Conservation (phyloP, 1,139 yeast species). For the Martiniozyma asiatica region DNA sequence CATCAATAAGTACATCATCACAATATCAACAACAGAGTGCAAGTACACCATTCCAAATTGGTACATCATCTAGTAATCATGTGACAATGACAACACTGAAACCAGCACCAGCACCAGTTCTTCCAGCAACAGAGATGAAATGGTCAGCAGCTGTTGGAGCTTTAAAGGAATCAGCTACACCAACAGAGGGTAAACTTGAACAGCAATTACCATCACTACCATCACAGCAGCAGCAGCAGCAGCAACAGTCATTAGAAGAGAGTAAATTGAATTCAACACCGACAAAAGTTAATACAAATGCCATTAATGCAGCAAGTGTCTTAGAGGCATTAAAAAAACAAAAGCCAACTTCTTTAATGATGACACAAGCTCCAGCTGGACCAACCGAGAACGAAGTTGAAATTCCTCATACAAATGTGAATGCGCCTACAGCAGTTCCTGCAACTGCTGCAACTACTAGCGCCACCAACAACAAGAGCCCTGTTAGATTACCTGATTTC, state of each 20-base stretch:
- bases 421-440: conserved; percentile 14
- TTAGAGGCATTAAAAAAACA: conserved; percentile 23
- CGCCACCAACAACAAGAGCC: background rate
- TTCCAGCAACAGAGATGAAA: conserved; percentile 52
- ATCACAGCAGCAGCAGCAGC: conserved; percentile 2
- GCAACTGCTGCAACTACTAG: conserved; percentile 6
- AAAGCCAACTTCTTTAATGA: conserved; percentile 12
- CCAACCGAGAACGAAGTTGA: conserved; percentile 10
- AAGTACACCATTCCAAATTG: conserved; percentile 4
- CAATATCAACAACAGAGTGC: too few species aligned
- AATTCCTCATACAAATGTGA: conserved; percentile 16
- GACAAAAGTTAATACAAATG: conserved; percentile 17
- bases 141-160: conserved; percentile 65
- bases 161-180: conserved; percentile 7
- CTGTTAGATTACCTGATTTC: background rate
- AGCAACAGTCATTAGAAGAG: too few species aligned
- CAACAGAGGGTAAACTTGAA: conserved; percentile 2
- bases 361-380: conserved; percentile 2
- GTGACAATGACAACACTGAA: conserved; percentile 33
- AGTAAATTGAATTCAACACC: too few species aligned
- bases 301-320: conserved; percentile 25
- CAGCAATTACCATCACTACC: conserved; percentile 3
- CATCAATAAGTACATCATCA: background rate
- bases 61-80: conserved; percentile 8
- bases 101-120: conserved; percentile 58